Percentiles rank a stretch among this genome's conserved stretches.
Evolutionary conservation across 441 rosid genomes (phyloP).

Genomic region (Eruca vesicaria): DNA sequence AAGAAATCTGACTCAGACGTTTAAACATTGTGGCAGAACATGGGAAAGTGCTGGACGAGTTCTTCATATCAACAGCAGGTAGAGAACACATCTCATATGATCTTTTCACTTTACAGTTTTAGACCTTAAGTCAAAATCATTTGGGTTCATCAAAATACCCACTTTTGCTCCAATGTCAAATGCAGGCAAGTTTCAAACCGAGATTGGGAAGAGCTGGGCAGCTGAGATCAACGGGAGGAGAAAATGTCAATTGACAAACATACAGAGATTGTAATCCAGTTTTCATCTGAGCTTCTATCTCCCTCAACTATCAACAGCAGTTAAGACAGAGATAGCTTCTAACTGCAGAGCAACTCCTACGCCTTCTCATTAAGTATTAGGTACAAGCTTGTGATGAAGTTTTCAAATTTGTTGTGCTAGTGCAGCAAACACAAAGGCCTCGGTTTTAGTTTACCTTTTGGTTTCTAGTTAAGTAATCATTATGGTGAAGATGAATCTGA

Average conservation of each 20-base stretch:
- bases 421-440: too few relatives aligned
- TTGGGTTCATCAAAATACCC: too few relatives aligned
- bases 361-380: too few relatives aligned
- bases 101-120: not conserved
- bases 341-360: too few relatives aligned
- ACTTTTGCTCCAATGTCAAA: conserved; percentile 8
- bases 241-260: conserved; percentile 44
- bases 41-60: conserved; percentile 83
- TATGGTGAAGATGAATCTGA: too few relatives aligned
- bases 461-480: too few relatives aligned
- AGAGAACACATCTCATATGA: not conserved
- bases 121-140: not conserved
- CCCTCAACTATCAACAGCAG: not conserved
- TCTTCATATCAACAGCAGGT: conserved; percentile 91
- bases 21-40: conserved; percentile 55
- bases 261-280: conserved; percentile 31
- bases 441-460: too few relatives aligned
- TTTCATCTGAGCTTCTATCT: not conserved
- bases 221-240: conserved; percentile 78
- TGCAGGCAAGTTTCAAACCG: conserved; percentile 90
- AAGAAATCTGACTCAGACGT: conserved; percentile 5
- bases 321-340: too few relatives aligned
- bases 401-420: too few relatives aligned
- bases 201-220: conserved; percentile 85
- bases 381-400: too few relatives aligned